Evolutionary conservation across 176 grass and related monocot species (phyloP).

Genomic region (Carex littledalei): DNA sequence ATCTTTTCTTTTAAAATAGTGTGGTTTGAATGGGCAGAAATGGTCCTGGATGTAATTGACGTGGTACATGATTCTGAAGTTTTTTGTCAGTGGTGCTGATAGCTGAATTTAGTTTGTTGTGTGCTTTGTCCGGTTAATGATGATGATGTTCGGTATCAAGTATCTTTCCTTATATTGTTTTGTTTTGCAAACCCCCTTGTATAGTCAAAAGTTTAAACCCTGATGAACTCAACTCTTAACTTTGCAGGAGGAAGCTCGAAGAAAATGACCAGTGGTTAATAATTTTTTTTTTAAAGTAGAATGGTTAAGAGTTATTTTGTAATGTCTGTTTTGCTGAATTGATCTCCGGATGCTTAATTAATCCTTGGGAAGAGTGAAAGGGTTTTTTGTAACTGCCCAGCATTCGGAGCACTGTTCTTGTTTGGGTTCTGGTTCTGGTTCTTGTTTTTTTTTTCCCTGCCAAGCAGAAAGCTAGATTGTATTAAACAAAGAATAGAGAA

Average conservation of each 20-base stretch:
- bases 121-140: background rate
- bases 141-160: background rate
- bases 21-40: background rate
- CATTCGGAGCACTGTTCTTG: background rate
- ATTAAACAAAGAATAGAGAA: background rate
- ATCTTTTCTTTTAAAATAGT: background rate
- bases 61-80: background rate
- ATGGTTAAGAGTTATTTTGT: background rate
- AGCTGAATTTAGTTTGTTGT: background rate
- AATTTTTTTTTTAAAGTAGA: background rate
- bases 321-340: background rate
- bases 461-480: background rate
- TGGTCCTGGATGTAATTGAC: background rate
- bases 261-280: background rate
- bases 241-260: constrained; percentile 19
- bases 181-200: background rate
- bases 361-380: background rate
- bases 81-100: background rate
- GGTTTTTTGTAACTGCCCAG: background rate
- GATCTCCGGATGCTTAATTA: background rate
- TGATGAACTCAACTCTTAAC: background rate
- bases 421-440: background rate
- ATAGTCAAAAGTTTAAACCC: background rate
- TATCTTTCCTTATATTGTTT: background rate
- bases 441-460: background rate